phyloP scores from a whole-genome alignment of 164 flowering plant species.

The Brasenia schreberi region DNA sequence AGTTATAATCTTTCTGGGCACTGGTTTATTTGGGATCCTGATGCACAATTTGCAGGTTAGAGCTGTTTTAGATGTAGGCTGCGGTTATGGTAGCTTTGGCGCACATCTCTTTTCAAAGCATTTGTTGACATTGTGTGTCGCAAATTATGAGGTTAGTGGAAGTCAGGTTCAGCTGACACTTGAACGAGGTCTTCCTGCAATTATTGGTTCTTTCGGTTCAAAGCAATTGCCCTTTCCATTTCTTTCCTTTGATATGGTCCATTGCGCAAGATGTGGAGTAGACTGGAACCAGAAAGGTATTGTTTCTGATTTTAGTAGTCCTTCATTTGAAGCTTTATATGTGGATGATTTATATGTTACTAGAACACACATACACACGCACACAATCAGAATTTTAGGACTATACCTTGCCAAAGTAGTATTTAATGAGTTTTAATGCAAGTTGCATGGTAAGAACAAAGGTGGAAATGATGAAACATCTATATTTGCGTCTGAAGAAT shows the following conservation, averaged over 20 bases:
- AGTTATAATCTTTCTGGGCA: background rate
- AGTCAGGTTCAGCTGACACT: constrained; percentile 97
- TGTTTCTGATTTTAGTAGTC: background rate
- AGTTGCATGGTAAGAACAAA: too few relatives aligned
- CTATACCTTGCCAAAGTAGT: too few relatives aligned
- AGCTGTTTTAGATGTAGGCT: constrained; percentile 88
- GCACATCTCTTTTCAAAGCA: constrained; percentile 86
- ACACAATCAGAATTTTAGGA: too few relatives aligned
- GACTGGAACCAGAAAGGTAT: constrained; percentile 97
- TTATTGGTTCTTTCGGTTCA: constrained; percentile 70
- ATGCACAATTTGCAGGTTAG: constrained; percentile 48
- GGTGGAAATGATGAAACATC: too few relatives aligned
- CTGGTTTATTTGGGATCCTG: background rate
- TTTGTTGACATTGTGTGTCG: constrained; percentile 84
- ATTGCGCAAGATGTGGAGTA: constrained; percentile 75
- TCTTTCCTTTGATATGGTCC: constrained; percentile 95
- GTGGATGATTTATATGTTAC: too few relatives aligned
- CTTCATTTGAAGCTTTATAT: too few relatives aligned
- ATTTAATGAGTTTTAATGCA: too few relatives aligned
- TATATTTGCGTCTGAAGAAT: too few relatives aligned
- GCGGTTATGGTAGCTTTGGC: constrained; percentile 99
- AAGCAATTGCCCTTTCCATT: constrained; percentile 87
- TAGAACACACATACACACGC: too few relatives aligned
- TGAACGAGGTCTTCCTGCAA: constrained; percentile 99
- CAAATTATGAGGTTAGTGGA: constrained; percentile 82